Base-by-base conservation (phyloP, 352 stramenopile genomes). In the Elongisporangium prolatum region DNA sequence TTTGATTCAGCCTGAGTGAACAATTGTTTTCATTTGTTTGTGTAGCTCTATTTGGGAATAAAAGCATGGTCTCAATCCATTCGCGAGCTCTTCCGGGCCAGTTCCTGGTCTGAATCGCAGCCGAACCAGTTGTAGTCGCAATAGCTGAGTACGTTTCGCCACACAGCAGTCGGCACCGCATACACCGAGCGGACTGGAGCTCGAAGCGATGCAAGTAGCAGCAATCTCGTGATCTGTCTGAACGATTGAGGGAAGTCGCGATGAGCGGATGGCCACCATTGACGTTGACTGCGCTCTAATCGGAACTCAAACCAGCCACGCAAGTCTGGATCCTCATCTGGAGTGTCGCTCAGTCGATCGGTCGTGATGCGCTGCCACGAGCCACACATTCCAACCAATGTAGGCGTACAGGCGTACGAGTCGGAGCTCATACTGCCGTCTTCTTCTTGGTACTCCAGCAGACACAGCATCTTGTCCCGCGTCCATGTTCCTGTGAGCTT, bases 51-150 rank as follows among this genome's bases (percentile, higher is more conserved):
- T 40, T 34, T 40, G 5, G 9, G 14, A 14, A 40, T 40, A 40
- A 40, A 40, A 13, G 28, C 28, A 9, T 8, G 4, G 25, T 34
- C 8, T 40, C 9, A 40, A 14, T 13, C 8, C 9, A 40, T 40
- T 40, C 4, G 4, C 28, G 28, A 14, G 8, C 25, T 9, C 4
- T 40, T 40, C 4, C 28, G 28, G 28, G 9, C 28, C 28, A 13
- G 8, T 14, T 14, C 28, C 1, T 40, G 4, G 8, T 40, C 28
- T 3, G 18, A 52, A 52, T 40, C 21, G 52, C 28, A 4, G 57
- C 25, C 63, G 44, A 90, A 90, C 80, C 80, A 90, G 8, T 63
- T 66, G 49, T 82, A 72, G 40, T 64, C 63, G 54, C 75, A 91
- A 55, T 86, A 89, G 0, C 65, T 58, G 22, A 91, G 78, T 16